Base-by-base conservation (phyloP, 805 yeast genomes). In the Komagataella pastoris region DNA sequence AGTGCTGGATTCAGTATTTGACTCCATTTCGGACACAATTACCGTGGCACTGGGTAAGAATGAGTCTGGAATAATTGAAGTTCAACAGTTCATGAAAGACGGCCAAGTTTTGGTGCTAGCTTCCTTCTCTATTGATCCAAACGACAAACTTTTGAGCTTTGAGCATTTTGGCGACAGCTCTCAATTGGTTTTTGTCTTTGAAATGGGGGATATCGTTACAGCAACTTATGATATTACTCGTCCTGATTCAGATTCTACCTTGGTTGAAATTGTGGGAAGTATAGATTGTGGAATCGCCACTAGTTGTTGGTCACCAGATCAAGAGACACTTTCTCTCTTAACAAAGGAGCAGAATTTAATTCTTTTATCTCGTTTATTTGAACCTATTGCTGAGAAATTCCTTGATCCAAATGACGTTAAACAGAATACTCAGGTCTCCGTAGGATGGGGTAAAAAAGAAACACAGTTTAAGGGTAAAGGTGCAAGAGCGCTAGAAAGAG, bases 391-490 rank as follows among this genome's bases (percentile, higher is more conserved):
- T 8, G 97, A 91, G 60, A 73, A 73, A 52, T 64, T 67, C 30
- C 65, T 89, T 54, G 65, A 74, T 48, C 69, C 76, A 0, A 75
- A 74, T 7, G 99, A 93, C 63, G 72, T 90, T 48, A 64, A 69
- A 40, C 70, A 73, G 36, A 82, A 89, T 1, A 83, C 81, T 57
- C 96, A 93, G 62, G 97, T 93, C 44, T 83, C 91, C 24, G 97
- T 93, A 47, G 99, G 99, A 23, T 93, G 99, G 99, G 99, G 99
- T 61, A 86, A 85, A 55, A 83, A 84, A 58, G 98, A 91, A 65
- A 93, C 99, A 0, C 99, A 93, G 68, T 93, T 93, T 66, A 81
- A 85, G 66, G 99, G 99, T 50, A 83, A 78, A 61, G 99, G 99
- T 56, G 93, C 86, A 30, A 83, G 83, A 59, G 88, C 85, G 6